Evolutionary conservation across 1,139 yeast genomes (phyloP).

Genomic region (Saccharomycopsis hybrid): DNA sequence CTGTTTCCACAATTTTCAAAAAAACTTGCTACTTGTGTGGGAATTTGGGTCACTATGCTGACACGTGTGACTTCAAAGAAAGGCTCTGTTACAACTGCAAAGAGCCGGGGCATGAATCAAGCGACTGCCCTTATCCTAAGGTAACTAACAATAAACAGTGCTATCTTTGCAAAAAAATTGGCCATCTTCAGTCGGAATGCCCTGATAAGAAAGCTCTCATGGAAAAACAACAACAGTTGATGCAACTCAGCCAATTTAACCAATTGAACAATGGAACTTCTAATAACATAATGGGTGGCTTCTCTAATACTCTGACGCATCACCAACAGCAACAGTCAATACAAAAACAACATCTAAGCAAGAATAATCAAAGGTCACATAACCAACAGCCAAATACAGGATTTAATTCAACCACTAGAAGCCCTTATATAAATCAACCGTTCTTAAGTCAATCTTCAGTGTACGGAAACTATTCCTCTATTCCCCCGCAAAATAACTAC

Average conservation of each 20-base stretch:
- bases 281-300: too few relatives aligned
- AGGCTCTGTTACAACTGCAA: conserved; percentile 93
- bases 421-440: too few relatives aligned
- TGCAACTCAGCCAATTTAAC: background rate
- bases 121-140: conserved; percentile 49
- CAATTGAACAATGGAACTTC: background rate
- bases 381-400: too few relatives aligned
- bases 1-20: conserved; percentile 5
- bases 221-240: background rate
- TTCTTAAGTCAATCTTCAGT: too few relatives aligned
- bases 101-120: conserved; percentile 77
- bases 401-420: too few relatives aligned
- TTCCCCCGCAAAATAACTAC: too few relatives aligned
- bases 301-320: too few relatives aligned
- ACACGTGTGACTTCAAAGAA: conserved; percentile 73
- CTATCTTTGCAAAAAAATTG: conserved; percentile 71
- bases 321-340: too few relatives aligned
- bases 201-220: conserved; percentile 29
- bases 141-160: conserved; percentile 80
- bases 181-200: conserved; percentile 85
- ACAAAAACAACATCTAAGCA: too few relatives aligned
- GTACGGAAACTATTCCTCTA: too few relatives aligned
- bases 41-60: conserved; percentile 87
- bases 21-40: conserved; percentile 86
- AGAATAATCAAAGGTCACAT: too few relatives aligned